phyloP scores from a whole-genome alignment of 345 rosid species.

The Gossypium ekmanianum region DNA sequence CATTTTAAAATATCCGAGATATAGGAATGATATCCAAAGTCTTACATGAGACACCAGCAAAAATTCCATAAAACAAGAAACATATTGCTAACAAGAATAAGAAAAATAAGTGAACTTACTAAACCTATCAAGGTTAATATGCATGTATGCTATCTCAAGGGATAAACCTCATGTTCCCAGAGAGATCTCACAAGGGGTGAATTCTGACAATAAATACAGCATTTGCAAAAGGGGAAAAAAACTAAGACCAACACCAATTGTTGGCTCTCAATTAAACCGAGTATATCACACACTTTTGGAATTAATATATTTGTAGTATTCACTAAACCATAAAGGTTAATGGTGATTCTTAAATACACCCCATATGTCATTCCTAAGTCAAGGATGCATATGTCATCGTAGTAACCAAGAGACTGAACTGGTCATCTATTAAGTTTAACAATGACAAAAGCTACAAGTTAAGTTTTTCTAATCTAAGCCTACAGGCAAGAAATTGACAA shows the following conservation, averaged over 20 bases:
- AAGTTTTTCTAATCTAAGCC: not conserved
- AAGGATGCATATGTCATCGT: not conserved
- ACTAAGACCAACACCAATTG: not conserved
- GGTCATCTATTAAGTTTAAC: not conserved
- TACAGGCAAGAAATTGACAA: slow-evolving; percentile 11
- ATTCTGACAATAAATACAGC: not conserved
- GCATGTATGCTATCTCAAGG: not conserved
- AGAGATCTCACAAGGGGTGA: not conserved
- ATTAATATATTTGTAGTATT: not conserved
- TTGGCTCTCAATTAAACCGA: not conserved
- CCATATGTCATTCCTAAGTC: not conserved
- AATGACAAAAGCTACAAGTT: slow-evolving; percentile 6
- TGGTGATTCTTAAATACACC: not conserved
- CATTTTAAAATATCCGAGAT: not conserved
- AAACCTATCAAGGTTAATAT: not conserved
- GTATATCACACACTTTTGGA: not conserved
- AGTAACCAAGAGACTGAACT: not conserved
- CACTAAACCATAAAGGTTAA: slow-evolving; percentile 7
- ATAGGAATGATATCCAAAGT: not conserved
- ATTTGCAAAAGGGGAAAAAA: not conserved
- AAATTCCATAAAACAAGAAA: not conserved
- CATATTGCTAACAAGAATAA: not conserved
- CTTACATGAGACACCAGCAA: not conserved
- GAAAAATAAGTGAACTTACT: not conserved
- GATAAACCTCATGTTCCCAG: not conserved